A percentile compares a stretch with the other conserved stretches of the same genome.
phyloP scores from a whole-genome alignment of 106 monocot species.

The Triglochin maritima region DNA sequence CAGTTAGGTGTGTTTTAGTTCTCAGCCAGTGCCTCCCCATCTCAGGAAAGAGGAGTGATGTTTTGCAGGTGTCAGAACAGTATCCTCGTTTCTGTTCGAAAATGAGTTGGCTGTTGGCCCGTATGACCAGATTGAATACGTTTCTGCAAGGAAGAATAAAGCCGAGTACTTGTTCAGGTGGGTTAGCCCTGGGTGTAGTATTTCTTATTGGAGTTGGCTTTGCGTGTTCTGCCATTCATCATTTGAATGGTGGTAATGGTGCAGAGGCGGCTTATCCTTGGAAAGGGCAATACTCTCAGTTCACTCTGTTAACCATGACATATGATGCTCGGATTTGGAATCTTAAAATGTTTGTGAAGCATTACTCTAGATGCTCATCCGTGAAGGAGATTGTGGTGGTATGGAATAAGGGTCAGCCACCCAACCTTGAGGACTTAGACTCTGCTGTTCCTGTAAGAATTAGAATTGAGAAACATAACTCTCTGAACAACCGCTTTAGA shows the following conservation, averaged over 20 bases:
- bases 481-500: constrained; percentile 81
- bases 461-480: constrained; percentile 58
- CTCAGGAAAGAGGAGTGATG: constrained; percentile 33
- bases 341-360: constrained; percentile 72
- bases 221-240: constrained; percentile 48
- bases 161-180: constrained; percentile 32
- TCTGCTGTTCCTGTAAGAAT: constrained; percentile 67
- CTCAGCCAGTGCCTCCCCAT: constrained; percentile 36
- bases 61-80: not conserved
- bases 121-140: constrained; percentile 22
- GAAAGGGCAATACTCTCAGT: constrained; percentile 72
- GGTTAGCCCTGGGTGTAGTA: constrained; percentile 16
- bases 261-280: constrained; percentile 58
- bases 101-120: constrained; percentile 19
- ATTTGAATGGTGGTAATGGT: constrained; percentile 56
- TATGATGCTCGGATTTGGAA: constrained; percentile 68
- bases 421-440: constrained; percentile 28
- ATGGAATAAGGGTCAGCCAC: constrained; percentile 65
- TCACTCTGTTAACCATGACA: constrained; percentile 79
- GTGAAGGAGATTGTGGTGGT: constrained; percentile 77
- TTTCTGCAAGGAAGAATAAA: constrained; percentile 43
- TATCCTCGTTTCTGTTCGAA: constrained; percentile 18
- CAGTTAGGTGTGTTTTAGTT: constrained; percentile 38
- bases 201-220: constrained; percentile 30
- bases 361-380: constrained; percentile 80